Base-by-base conservation (phyloP, 768 basidiomycete genomes). In the Melanogaster broomeanus region DNA sequence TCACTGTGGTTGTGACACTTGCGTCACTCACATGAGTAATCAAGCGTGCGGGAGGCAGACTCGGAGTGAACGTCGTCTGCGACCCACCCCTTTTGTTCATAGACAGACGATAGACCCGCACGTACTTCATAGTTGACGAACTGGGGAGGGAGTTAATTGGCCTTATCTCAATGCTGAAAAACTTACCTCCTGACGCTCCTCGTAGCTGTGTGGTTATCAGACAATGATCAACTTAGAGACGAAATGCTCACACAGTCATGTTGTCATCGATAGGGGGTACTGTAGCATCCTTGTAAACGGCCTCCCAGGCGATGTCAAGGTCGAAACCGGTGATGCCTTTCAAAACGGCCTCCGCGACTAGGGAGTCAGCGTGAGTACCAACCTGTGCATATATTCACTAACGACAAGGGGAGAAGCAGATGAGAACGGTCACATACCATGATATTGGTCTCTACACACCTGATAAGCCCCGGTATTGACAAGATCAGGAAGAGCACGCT, bases 11-110 rank as follows among this genome's bases (percentile, higher is more conserved):
- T 2, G 19, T 30, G 24, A 45, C 8, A 1, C n/a, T 40, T 30
- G 18, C 22, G 30, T 41, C 51, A 68, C 80, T 49, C 58, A 88
- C 88, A 92, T 0, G 89, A 81, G 62, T 90, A 91, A 60, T 84
- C 88, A 6, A 92, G 73, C 0, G 88, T 93, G 42, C 90, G 76
- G 15, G 88, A 90, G 13, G 79, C 89, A 27, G 88, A 81, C 61
- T 92, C 90, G 1, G 88, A 86, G 62, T 92, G 89, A 16, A 88
- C 66, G 54, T 93, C 88, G 48, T 83, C 77, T 1, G 86, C 90
- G 1, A 92, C 90, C 82, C 84, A 93, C 8, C 88, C 90, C 16
- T 79, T 75, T 22, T 75, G 63, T 27, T 72, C 77, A 57, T 90
- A 93, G n/a, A 82, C 79, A 0, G 85, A 80, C 0, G 83, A 81